Evolutionary conservation across 805 yeast species (phyloP).

Genomic region (Millerago galiae): DNA sequence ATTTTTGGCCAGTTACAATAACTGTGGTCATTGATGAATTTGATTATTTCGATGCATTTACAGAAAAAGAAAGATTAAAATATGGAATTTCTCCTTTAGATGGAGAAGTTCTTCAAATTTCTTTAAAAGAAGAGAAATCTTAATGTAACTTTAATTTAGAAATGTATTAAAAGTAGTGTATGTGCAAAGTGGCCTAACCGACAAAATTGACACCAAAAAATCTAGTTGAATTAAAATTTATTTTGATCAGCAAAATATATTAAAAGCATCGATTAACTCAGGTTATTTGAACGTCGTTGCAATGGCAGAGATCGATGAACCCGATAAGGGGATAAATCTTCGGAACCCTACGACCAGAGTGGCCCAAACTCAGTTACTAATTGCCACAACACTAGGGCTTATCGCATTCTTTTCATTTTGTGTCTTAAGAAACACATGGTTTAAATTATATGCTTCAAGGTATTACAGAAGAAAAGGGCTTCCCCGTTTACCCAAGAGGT

Average conservation of each 20-base stretch:
- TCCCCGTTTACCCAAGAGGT: conserved; percentile 49
- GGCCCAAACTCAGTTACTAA: conserved; percentile 67
- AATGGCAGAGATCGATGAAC: conserved; percentile 1
- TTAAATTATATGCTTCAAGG: conserved; percentile 81
- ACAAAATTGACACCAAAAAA: neutral
- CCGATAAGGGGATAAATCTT: conserved; percentile 14
- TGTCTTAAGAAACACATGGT: conserved; percentile 63
- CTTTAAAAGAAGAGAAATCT: neutral
- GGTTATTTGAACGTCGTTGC: neutral
- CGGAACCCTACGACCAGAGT: conserved; percentile 37
- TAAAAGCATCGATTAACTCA: no score
- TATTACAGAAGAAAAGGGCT: conserved; percentile 39
- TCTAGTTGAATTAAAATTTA: no score
- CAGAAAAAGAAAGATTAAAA: conserved; percentile 25
- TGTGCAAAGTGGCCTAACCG: neutral
- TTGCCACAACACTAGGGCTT: conserved; percentile 64
- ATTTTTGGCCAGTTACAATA: conserved; percentile 31
- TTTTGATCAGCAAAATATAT: neutral
- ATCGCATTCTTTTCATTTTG: conserved; percentile 67
- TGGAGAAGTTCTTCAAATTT: neutral
- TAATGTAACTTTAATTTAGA: neutral
- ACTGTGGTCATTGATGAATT: conserved; percentile 30
- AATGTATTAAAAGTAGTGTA: no score
- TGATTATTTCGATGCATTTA: conserved; percentile 35
- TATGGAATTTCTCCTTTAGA: conserved; percentile 4